Conservation (phyloP, 1,284 basidiomycete genomes). For the Macrocystidia cucumis region DNA sequence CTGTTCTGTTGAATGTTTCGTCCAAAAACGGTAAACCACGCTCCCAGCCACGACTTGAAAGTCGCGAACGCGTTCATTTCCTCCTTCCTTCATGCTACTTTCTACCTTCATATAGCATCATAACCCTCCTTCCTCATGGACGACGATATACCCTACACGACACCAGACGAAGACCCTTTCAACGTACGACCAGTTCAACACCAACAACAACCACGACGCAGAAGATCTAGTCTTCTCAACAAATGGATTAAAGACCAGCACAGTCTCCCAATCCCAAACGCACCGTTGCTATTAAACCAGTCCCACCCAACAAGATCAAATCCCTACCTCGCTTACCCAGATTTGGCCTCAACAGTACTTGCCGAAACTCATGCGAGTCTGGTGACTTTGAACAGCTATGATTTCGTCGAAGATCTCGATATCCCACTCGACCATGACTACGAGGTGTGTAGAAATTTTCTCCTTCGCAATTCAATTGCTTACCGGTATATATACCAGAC, state of each 20-base stretch:
- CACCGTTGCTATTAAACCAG: constrained; percentile 14
- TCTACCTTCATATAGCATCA: not conserved
- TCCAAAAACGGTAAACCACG: constrained; percentile 17
- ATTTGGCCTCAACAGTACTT: constrained; percentile 23
- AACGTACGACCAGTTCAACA: constrained; percentile 24
- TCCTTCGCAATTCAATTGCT: constrained; percentile 7
- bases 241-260: constrained; percentile 67
- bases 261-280: constrained; percentile 11
- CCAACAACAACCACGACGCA: constrained; percentile 24
- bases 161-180: constrained; percentile 42
- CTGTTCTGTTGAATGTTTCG: constrained; percentile 21
- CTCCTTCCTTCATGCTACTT: constrained; percentile 2
- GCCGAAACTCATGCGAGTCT: constrained; percentile 19
- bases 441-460: constrained; percentile 13
- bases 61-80: constrained; percentile 12
- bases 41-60: constrained; percentile 9
- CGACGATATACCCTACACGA: constrained; percentile 34
- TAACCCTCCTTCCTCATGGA: not conserved
- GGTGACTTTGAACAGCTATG: constrained; percentile 46
- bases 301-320: constrained; percentile 28
- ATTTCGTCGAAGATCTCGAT: constrained; percentile 45
- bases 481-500: constrained; percentile 13
- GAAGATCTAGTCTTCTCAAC: constrained; percentile 53
- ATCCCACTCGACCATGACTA: constrained; percentile 23
- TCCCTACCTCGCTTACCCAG: constrained; percentile 50